Conservation (phyloP, 23 red algal species). For the Gracilaria gracilis region DNA sequence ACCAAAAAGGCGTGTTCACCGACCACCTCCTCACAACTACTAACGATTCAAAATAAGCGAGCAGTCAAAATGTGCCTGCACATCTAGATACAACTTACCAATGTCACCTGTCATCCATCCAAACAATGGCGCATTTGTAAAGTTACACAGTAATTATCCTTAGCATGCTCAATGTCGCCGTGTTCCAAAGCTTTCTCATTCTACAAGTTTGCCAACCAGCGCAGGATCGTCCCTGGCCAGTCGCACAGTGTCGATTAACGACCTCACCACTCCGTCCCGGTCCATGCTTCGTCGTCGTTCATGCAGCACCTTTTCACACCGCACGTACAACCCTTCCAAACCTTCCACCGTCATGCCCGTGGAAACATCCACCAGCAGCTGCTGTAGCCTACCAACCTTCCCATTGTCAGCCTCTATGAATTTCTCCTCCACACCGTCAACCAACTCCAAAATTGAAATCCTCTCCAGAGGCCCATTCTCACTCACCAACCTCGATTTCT, state of each 20-base stretch:
- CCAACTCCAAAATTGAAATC: slow-evolving; percentile 24
- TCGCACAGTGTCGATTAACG: slow-evolving; percentile 39
- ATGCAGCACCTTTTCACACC: slow-evolving; percentile 54
- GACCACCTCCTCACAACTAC: background rate
- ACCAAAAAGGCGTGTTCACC: background rate
- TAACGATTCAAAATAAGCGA: slow-evolving; percentile 34
- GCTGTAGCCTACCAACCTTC: slow-evolving; percentile 27
- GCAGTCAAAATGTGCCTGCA: slow-evolving; percentile 17
- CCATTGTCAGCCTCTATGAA: slow-evolving; percentile 2
- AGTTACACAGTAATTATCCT: slow-evolving; percentile 17
- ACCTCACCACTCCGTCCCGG: slow-evolving; percentile 41
- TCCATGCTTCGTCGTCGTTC: slow-evolving; percentile 58
- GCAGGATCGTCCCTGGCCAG: slow-evolving; percentile 58
- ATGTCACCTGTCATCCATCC: slow-evolving; percentile 16
- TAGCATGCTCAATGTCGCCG: background rate
- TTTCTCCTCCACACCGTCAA: slow-evolving; percentile 20
- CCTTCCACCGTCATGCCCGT: slow-evolving; percentile 67
- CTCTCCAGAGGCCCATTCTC: background rate
- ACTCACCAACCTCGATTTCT: background rate
- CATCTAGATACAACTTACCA: background rate
- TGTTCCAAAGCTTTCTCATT: slow-evolving; percentile 30
- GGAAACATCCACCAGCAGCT: slow-evolving; percentile 57
- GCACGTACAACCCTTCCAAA: slow-evolving; percentile 61
- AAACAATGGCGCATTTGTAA: slow-evolving; percentile 42
- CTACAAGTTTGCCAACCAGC: slow-evolving; percentile 63